Evolutionary conservation across 345 rosid genomes (phyloP), one percentile per base, ranked within the genome.

Genomic region (Citrus mangshanensis): DNA sequence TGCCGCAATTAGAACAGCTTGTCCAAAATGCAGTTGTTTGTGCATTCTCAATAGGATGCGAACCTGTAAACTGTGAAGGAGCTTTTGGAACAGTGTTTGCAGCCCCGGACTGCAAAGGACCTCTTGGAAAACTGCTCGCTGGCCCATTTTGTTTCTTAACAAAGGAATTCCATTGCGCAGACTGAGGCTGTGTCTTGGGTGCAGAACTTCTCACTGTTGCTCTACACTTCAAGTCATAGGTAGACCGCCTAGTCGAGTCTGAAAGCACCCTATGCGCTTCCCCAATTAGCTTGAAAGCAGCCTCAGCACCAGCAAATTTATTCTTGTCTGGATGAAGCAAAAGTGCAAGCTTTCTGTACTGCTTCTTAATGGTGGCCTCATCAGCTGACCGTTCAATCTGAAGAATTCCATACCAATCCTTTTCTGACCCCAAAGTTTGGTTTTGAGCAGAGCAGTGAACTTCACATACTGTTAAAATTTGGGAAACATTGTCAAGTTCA

Each of bases 281-380:
- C 74, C 89, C 90, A 84, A 95, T 86, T 81, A 95, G 74, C 87
- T 93, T 92, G 77, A 95, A 95, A 82, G 99, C 99, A 75, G 97
- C 85, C 83, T 95, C 99, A 1, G 97, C 93, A 54, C 99, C 99
- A 32, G 91, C 22, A 73, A 90, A 91, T 79, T 91, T 89, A 79
- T 95, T 95, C 82, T 92, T 95, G 72, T 95, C 98, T 0, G 99
- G 99, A 89, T 95, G 99, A 76, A 95, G 95, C 55, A 85, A 84
- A 80, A 95, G 85, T 0, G 95, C 95, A 32, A 92, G 89, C 89
- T 91, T 95, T 85, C 87, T 90, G 81, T 87, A 92, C 64, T 95
- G 99, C 88, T 90, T 92, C 92, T 85, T 92, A 85, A 95, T 87
- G 16, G 86, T 83, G 42, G 69, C 79, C 61, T 87, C 94, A 70